Evolutionary conservation across 1,284 basidiomycete genomes (phyloP).

Genomic region (Papiliotrema nemorosa): DNA sequence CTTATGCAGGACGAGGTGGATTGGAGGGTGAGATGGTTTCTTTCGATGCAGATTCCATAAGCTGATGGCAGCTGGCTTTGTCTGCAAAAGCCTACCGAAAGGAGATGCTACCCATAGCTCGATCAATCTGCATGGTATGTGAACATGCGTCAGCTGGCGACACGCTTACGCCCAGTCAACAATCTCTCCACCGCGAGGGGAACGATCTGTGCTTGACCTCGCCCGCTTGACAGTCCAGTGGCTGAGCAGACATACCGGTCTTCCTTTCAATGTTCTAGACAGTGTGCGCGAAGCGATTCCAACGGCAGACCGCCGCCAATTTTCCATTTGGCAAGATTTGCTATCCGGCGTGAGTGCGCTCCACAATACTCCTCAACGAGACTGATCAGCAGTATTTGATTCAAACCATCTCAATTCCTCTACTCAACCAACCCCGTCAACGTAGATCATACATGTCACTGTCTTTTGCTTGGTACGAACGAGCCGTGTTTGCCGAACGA

Average conservation of each 20-base stretch:
- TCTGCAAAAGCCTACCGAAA: background rate
- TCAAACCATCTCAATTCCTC: conserved; percentile 10
- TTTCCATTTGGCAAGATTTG: conserved; percentile 24
- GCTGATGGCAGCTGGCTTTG: background rate
- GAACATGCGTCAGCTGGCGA: background rate
- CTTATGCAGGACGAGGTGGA: background rate
- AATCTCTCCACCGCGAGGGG: background rate
- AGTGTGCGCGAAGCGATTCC: conserved; percentile 8
- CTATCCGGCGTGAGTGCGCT: conserved; percentile 25
- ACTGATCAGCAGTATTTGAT: conserved; percentile 10
- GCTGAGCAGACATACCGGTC: conserved; percentile 9
- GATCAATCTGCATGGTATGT: conserved; percentile 20
- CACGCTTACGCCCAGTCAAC: background rate
- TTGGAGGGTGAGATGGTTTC: background rate
- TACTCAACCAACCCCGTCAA: conserved; percentile 30
- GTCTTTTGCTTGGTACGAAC: conserved; percentile 28
- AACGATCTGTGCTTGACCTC: background rate
- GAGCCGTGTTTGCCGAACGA: conserved; percentile 18
- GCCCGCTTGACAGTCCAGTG: conserved; percentile 16
- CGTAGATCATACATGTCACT: conserved; percentile 23
- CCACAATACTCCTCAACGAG: background rate
- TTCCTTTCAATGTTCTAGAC: conserved; percentile 5
- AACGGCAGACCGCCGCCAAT: conserved; percentile 8
- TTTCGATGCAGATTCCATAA: background rate
- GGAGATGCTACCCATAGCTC: conserved; percentile 8